Evolutionary conservation across 2,329 filamentous ascomycete genomes (phyloP), one percentile per base, ranked within the genome.

Genomic region (Boeremia lycopersici): DNA sequence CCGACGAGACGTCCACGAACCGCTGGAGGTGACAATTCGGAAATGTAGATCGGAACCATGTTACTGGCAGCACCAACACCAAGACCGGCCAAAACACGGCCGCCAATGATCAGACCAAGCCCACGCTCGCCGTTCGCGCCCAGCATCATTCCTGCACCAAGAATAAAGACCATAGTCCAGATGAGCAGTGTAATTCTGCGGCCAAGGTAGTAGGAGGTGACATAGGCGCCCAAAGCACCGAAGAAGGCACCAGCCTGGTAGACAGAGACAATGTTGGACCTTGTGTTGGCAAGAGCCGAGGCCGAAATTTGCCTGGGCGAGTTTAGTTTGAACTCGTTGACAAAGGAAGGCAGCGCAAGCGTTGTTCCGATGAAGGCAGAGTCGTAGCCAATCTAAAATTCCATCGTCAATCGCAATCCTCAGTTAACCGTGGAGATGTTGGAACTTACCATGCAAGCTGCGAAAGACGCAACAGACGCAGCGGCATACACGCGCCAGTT

Each of bases 211-310:
- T 88, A 86, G 29, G 83, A 86, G 34, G 84, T 81, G 8, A 78
- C 79, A 63, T 89, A 92, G 9, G 67, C 67, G n/a, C 65, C 65
- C 28, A 69, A 67, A 15, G 86, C 84, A 48, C 90, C 90, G 64
- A 93, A 92, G 78, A 93, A 92, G 56, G 89, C 89, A 53, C 89
- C 89, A 11, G 89, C 90, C 75, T 93, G 90, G 77, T 91, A 93
- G 51, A 88, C 84, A 33, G 87, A 91, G 49, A 92, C 89, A 59
- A 93, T 91, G 73, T 92, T 93, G 65, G 86, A 79, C 67, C 85
- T 86, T 47, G 89, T 76, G 3, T 89, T 74, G 23, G 85, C 81
- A 26, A 86, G 76, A 13, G 82, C 67, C 2, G 63, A 45, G 0
- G 70, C 51, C 2, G 69, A 74, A 74, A 86, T 82, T 4, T 74